Evolutionary conservation across 78 protist species (phyloP).

Genomic region (Mantamonas sphyraenae): DNA sequence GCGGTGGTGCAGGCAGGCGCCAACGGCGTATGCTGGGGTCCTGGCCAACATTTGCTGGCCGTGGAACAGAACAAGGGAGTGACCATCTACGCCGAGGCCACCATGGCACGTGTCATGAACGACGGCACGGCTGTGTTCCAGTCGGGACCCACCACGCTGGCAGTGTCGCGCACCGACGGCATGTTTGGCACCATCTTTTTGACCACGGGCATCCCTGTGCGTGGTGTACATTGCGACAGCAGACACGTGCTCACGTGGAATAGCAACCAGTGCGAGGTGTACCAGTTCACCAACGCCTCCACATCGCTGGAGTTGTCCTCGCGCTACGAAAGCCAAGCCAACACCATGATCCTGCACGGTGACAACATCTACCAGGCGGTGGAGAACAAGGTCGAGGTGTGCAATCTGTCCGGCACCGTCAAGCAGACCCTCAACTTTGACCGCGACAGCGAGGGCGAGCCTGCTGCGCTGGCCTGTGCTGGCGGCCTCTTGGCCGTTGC

Average conservation of each 20-base stretch:
- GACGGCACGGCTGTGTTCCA: not conserved
- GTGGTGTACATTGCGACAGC: too few relatives aligned
- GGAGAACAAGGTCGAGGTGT: not conserved
- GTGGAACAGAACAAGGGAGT: not conserved
- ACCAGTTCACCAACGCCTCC: not conserved
- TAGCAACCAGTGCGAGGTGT: not conserved
- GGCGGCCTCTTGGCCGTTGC: slow-evolving; percentile 11
- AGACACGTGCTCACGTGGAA: not conserved
- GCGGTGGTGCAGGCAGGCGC: not conserved
- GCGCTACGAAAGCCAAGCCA: not conserved
- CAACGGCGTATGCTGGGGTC: slow-evolving; percentile 1
- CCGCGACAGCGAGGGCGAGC: slow-evolving; percentile 12
- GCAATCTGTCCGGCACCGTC: not conserved
- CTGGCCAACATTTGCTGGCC: not conserved
- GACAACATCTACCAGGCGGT: not conserved
- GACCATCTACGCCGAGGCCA: slow-evolving; percentile 4
- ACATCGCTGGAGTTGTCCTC: not conserved
- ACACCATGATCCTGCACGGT: not conserved
- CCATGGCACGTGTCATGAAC: too few relatives aligned
- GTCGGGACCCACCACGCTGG: too few relatives aligned
- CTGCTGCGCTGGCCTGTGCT: not conserved
- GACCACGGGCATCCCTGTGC: not conserved
- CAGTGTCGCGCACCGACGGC: too few relatives aligned
- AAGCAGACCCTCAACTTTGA: not conserved
- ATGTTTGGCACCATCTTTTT: not conserved